phyloP scores from a whole-genome alignment of 2,329 filamentous ascomycete genomes.

The Cytospora paraplurivora region DNA sequence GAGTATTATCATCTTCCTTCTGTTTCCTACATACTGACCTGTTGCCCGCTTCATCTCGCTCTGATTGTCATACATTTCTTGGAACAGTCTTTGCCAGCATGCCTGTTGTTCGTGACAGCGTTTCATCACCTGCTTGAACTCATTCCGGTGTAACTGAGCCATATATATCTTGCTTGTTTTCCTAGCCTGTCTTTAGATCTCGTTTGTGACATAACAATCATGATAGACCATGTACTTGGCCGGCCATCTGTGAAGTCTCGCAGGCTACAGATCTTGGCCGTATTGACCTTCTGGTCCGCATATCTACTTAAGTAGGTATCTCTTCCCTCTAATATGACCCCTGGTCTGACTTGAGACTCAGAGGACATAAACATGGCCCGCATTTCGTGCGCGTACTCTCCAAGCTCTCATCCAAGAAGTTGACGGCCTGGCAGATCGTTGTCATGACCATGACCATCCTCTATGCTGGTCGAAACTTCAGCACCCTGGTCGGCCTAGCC shows the following conservation, averaged over 20 bases:
- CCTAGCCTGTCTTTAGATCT: neutral
- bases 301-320: conserved; percentile 71
- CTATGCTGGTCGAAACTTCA: conserved; percentile 90
- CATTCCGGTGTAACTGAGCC: neutral
- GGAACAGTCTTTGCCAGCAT: neutral
- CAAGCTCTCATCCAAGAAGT: conserved; percentile 64
- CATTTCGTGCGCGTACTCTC: conserved; percentile 73
- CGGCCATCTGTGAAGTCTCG: conserved; percentile 89
- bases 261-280: conserved; percentile 87
- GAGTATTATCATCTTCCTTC: neutral
- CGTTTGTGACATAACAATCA: conserved; percentile 35
- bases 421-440: conserved; percentile 89
- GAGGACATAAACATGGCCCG: conserved; percentile 87
- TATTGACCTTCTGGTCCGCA: conserved; percentile 86
- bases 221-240: conserved; percentile 88
- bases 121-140: conserved; percentile 2
- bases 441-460: conserved; percentile 87
- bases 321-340: conserved; percentile 18
- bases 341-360: conserved; percentile 40
- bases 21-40: neutral
- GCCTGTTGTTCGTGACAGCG: conserved; percentile 5
- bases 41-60: neutral
- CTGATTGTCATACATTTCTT: neutral
- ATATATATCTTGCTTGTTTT: neutral
- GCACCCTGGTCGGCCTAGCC: conserved; percentile 86